A percentile compares a stretch with the other conserved stretches of the same genome.
Conservation (phyloP, 2,329 filamentous ascomycete species). For the Penicillium janthinellum region DNA sequence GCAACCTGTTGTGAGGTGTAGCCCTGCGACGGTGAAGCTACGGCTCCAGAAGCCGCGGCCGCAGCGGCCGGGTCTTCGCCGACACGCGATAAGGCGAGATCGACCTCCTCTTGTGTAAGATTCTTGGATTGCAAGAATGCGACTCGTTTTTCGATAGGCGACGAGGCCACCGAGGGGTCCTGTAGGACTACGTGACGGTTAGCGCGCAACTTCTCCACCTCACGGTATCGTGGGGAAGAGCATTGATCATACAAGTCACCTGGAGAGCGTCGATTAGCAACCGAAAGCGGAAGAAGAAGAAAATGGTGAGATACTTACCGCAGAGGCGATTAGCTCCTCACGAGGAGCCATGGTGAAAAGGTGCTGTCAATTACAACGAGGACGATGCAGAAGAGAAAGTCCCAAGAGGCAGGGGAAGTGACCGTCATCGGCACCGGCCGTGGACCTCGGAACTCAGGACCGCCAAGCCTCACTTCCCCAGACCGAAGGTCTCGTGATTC, state of each 20-base stretch:
- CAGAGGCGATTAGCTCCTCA: constrained; percentile 87
- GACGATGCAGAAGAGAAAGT: constrained; percentile 15
- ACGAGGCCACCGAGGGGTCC: constrained; percentile 86
- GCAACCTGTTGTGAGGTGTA: constrained; percentile 48
- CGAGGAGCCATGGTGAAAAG: constrained; percentile 71
- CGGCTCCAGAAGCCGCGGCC: constrained; percentile 48
- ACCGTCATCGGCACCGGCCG: constrained; percentile 31
- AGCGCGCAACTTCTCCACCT: constrained; percentile 16
- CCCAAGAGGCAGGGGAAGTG: constrained; percentile 18
- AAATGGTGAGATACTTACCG: constrained; percentile 54
- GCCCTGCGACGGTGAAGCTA: constrained; percentile 48
- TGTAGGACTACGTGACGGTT: constrained; percentile 69
- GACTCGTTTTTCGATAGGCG: constrained; percentile 88
- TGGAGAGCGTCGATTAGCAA: constrained; percentile 36
- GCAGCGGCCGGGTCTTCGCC: constrained; percentile 59
- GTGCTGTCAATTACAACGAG: constrained; percentile 11
- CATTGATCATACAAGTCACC: constrained; percentile 53
- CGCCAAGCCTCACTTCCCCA: constrained; percentile 34
- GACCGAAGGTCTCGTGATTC: constrained; percentile 35
- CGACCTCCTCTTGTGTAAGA: constrained; percentile 92
- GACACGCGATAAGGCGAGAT: constrained; percentile 75
- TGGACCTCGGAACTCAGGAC: constrained; percentile 42
- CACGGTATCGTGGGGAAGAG: constrained; percentile 1
- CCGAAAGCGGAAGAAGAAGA: constrained; percentile 31
- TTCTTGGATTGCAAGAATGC: constrained; percentile 96